Evolutionary conservation across 768 basidiomycete species (phyloP), one percentile per base, ranked within the genome.

Genomic region (Artomyces pyxidatus): DNA sequence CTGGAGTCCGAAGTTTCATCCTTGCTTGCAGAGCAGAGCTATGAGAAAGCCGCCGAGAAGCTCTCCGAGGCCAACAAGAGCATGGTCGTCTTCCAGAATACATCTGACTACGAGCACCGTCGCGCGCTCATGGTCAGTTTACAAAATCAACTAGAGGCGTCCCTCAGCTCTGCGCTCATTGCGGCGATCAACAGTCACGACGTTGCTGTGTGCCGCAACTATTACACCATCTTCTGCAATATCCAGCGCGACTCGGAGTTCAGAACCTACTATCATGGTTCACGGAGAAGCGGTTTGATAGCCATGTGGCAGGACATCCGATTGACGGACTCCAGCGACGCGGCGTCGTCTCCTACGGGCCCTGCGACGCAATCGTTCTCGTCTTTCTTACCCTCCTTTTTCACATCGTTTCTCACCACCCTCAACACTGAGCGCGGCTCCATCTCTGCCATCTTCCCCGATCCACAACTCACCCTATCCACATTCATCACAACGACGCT

Each of bases 241-340:
- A 97, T 99, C 50, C 88, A 95, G 58, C 76, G 95, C 44, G 92
- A 93, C 64, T 75, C 80, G 3, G 96, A 98, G 63, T 99, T 95
- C 64, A 76, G 88, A 51, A 87, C 86, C 60, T 97, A 96, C 63
- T 99, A 97, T 69, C 89, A 91, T 65, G 88, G 88, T 11, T 85
- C 89, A 9, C 74, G 90, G 25, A 73, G 91, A 48, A 72, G 76
- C 12, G 57, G 70, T 14, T 64, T 95, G 12, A 71, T 89, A 37
- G 68, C 78, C 14, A 58, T 74, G 50, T 98, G 95, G 95, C 75
- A 80, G 56, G 68, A 69, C 23, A 77, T 76, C 1, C 60, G 62
- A 0, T 66, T 93, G 28, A 59, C 64, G 1, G 82, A 85, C 53
- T 21, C 27, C 14, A 74, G 72, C 43, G 74, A 73, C n/a, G 51